Evolutionary conservation across 1,139 yeast species (phyloP).

Genomic region (Wickerhamomyces sp.): DNA sequence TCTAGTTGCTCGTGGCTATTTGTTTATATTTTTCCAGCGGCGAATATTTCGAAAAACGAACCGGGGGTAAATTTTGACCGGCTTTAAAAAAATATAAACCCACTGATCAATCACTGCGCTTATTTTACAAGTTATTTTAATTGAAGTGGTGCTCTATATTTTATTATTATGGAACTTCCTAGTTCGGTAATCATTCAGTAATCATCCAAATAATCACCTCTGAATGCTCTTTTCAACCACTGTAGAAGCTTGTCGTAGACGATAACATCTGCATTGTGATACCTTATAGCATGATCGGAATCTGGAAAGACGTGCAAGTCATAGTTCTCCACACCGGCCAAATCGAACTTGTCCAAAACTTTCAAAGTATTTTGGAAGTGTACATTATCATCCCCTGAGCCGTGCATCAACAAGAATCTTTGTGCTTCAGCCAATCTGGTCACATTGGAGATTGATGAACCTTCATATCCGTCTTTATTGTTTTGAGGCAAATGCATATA

Average conservation of each 20-base stretch:
- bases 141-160: too few species aligned
- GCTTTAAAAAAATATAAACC: too few species aligned
- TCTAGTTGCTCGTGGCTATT: too few species aligned
- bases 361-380: slow-evolving; percentile 70
- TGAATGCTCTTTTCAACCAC: slow-evolving; percentile 55
- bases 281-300: slow-evolving; percentile 65
- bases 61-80: too few species aligned
- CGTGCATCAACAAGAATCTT: slow-evolving; percentile 69
- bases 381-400: slow-evolving; percentile 80
- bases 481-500: slow-evolving; percentile 68
- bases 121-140: too few species aligned
- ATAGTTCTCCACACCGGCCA: slow-evolving; percentile 58
- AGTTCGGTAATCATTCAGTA: too few species aligned
- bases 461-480: slow-evolving; percentile 51
- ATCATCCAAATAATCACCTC: slow-evolving; percentile 32
- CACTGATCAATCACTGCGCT: too few species aligned
- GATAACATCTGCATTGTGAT: slow-evolving; percentile 64
- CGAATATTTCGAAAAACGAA: too few species aligned
- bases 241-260: slow-evolving; percentile 59
- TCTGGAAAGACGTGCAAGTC: slow-evolving; percentile 77
- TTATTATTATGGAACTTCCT: too few species aligned
- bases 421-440: slow-evolving; percentile 39
- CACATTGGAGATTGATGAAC: slow-evolving; percentile 48
- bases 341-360: slow-evolving; percentile 55
- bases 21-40: too few species aligned